These are phyloP conservation scores for Austroboletus novae-zelandiae DNA, from an alignment of 1,284 basidiomycete species.

Conservation along the genomic window DNA sequence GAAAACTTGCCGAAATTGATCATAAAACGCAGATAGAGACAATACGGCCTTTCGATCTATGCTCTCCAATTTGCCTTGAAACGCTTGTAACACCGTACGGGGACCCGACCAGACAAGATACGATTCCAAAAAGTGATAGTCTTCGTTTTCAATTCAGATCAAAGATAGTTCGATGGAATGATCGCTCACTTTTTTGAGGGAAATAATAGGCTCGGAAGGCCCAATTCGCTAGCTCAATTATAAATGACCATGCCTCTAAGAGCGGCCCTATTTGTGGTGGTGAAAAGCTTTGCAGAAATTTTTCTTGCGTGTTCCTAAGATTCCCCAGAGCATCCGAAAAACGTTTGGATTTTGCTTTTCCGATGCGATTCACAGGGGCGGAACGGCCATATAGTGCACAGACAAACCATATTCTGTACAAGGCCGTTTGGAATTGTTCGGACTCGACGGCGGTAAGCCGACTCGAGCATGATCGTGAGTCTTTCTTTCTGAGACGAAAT, in stretches of 20 bases:
- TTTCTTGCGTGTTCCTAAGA: conserved; percentile 6
- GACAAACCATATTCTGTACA: conserved; percentile 35
- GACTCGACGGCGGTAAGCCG: conserved; percentile 28
- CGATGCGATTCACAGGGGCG: conserved; percentile 10
- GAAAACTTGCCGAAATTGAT: conserved; percentile 16
- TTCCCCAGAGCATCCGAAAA: conserved; percentile 2
- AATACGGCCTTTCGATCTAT: conserved; percentile 12
- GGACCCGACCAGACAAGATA: conserved; percentile 21
- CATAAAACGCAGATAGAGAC: conserved; percentile 6
- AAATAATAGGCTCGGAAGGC: conserved; percentile 11
- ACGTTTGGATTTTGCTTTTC: conserved; percentile 11
- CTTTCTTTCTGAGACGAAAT: conserved; percentile 29
- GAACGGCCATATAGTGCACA: conserved; percentile 19
- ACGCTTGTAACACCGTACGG: conserved; percentile 9
- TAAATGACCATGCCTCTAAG: conserved; percentile 11
- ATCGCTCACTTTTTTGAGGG: conserved; percentile 9
- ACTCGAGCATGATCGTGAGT: conserved; percentile 26
- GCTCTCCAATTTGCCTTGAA: conserved; percentile 3
- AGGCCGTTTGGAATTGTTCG: conserved; percentile 30
- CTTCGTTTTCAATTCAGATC: conserved; percentile 1
- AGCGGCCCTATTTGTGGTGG: background rate
- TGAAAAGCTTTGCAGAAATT: conserved; percentile 11
- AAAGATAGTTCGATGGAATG: background rate
- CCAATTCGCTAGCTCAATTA: conserved; percentile 14
- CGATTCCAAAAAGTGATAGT: background rate